A percentile compares a stretch with the other conserved stretches of the same genome.
These are phyloP conservation scores for Suhomyces canberraensis DNA, from an alignment of 805 yeast species.

Conservation along the genomic window DNA sequence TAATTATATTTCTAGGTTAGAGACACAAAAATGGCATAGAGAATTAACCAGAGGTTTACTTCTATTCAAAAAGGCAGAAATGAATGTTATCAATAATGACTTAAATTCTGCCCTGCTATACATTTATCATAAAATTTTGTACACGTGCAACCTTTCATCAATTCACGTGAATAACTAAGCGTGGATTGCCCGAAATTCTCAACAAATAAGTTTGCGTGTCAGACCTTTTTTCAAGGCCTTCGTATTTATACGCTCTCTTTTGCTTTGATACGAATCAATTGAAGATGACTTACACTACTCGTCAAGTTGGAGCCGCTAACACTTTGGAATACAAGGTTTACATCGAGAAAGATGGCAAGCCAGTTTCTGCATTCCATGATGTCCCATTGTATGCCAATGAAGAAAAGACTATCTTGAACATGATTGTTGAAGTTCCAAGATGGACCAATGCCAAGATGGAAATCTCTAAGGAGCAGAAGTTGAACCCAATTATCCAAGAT, in stretches of 20 bases:
- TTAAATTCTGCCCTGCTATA: slow-evolving; percentile 1
- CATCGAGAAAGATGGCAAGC: slow-evolving; percentile 91
- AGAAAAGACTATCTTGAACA: slow-evolving; percentile 71
- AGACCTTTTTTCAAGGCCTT: neutral
- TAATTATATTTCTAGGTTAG: neutral
- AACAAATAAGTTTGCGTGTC: neutral
- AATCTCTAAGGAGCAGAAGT: slow-evolving; percentile 75
- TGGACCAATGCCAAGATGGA: slow-evolving; percentile 98
- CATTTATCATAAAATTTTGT: neutral
- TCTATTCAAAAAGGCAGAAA: slow-evolving; percentile 54
- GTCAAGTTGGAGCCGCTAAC: slow-evolving; percentile 94
- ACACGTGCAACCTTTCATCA: neutral
- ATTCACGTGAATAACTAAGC: neutral
- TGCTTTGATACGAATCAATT: no score
- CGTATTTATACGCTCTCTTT: no score
- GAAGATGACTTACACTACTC: slow-evolving; percentile 73
- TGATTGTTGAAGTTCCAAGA: slow-evolving; percentile 96
- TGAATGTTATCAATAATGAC: slow-evolving; percentile 35
- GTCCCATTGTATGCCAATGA: slow-evolving; percentile 82
- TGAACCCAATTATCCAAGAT: slow-evolving; percentile 96
- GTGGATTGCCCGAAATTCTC: neutral
- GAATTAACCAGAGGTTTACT: slow-evolving; percentile 55
- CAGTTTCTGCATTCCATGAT: slow-evolving; percentile 90
- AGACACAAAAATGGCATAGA: slow-evolving; percentile 23
- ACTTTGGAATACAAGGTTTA: slow-evolving; percentile 89